A percentile compares a stretch with the other conserved stretches of the same genome.
Conservation (phyloP, 1,284 basidiomycete genomes). For the Filobasidium uniguttulatum region DNA sequence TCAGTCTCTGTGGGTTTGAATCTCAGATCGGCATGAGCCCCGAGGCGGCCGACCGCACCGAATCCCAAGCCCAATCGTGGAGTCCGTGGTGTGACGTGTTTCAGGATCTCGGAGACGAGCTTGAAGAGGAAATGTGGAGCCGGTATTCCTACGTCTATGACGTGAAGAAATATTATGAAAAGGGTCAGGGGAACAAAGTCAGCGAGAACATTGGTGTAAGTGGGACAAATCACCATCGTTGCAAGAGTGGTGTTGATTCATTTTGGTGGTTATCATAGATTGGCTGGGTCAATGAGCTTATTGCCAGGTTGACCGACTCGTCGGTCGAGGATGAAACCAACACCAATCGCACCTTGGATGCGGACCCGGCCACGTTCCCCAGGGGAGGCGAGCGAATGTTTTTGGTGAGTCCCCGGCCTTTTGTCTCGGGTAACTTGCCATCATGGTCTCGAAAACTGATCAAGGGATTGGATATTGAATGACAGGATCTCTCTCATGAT, state of each 20-base stretch:
- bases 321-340: constrained; percentile 56
- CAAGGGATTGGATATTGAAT: background rate
- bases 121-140: constrained; percentile 57
- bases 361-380: constrained; percentile 55
- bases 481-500: constrained; percentile 62
- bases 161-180: constrained; percentile 43
- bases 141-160: constrained; percentile 49
- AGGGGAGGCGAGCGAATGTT: constrained; percentile 28
- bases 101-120: constrained; percentile 44
- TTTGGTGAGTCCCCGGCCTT: constrained; percentile 20
- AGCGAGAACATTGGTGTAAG: constrained; percentile 21
- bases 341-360: constrained; percentile 63
- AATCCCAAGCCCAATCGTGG: constrained; percentile 36
- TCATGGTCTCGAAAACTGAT: background rate
- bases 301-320: constrained; percentile 55
- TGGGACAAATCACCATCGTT: constrained; percentile 36
- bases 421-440: background rate
- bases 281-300: constrained; percentile 64
- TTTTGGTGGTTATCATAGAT: background rate
- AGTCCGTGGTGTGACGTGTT: constrained; percentile 64
- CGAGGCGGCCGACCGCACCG: no score
- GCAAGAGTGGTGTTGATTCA: background rate
- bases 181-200: constrained; percentile 46
- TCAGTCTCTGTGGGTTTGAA: constrained; percentile 65
- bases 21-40: constrained; percentile 37